Conservation (phyloP, 495 filamentous ascomycete genomes). For the Tuber umbilicatum region DNA sequence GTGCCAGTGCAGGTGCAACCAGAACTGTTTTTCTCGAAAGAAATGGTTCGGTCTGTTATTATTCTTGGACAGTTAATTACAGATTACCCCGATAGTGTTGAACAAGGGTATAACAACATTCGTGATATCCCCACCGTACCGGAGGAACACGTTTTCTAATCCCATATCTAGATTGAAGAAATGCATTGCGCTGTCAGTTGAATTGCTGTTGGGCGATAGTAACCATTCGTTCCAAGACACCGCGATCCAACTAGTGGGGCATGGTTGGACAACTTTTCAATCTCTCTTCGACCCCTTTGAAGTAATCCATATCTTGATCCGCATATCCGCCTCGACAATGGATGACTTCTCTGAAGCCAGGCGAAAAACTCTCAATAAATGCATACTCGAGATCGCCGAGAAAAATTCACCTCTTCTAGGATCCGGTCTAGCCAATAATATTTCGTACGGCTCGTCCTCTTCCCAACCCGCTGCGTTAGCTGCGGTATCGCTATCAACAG, state of each 20-base stretch:
- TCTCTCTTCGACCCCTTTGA: constrained; percentile 34
- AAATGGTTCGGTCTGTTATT: constrained; percentile 36
- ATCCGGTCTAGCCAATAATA: constrained; percentile 31
- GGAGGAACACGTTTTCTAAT: neutral
- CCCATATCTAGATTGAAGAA: constrained; percentile 24
- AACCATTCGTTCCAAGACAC: constrained; percentile 37
- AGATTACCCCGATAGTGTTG: constrained; percentile 28
- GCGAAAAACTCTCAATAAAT: constrained; percentile 26
- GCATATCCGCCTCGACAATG: constrained; percentile 22
- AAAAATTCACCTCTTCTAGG: constrained; percentile 35
- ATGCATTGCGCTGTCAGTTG: constrained; percentile 29
- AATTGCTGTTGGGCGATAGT: constrained; percentile 28
- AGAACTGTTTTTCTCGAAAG: constrained; percentile 32
- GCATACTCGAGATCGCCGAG: constrained; percentile 29
- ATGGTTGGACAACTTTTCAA: constrained; percentile 34
- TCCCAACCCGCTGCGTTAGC: constrained; percentile 11
- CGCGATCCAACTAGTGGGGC: constrained; percentile 34
- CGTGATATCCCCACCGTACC: neutral
- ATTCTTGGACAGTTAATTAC: constrained; percentile 29
- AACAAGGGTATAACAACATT: constrained; percentile 9
- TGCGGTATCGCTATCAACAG: constrained; percentile 12
- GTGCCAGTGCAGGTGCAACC: constrained; percentile 35
- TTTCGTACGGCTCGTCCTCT: constrained; percentile 23
- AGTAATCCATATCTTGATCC: constrained; percentile 36
- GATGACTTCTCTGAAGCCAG: constrained; percentile 17